Base-by-base conservation (phyloP, 805 yeast genomes). In the Hanseniaspora meyeri region DNA sequence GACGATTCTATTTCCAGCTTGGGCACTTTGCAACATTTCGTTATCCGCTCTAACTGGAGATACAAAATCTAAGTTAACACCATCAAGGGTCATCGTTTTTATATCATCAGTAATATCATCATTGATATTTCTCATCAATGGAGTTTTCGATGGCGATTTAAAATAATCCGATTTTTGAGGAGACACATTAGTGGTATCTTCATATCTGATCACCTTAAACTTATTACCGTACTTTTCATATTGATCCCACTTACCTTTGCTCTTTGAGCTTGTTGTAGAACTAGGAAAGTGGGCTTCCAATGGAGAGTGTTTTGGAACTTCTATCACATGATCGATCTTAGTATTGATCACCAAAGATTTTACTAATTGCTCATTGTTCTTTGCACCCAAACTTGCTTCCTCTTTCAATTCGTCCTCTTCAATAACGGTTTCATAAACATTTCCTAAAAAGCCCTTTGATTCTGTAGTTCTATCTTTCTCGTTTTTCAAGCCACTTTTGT, bases 71-170 rank as follows among this genome's bases (percentile, higher is more conserved):
- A 53, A 38, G 14, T 29, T 12, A 16, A 53, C 46, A 39, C 57
- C 57, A 32, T 53, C 57, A 12, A 53, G 27, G n/a, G 57, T 53
- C 57, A 53, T 53, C 19, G 57, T 46, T 29, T 46, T 53, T 8
- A 53, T 46, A n/a, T 53, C 36, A 31, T 27, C 49, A 19, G 51
- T 53, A 4, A 53, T 53, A 19, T 45, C 51, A 38, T 53, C 51
- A 38, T 46, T 31, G 16, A 14, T 14, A 10, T 31, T 34, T 29
- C 27, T 53, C 42, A 53, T 39, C n/a, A 45, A n/a, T 19, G 57
- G 57, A 4, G 57, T 53, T 24, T 53, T 53, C 10, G 47, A 29
- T 2, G 57, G 57, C 11, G 57, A 53, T 3, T 5, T 11, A 11
- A 53, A 10, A 31, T 45, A 39, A 16, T 53, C 57, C 2, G 51